Evolutionary conservation across 192 early-diverging fungal genomes (phyloP), one percentile per base, ranked within the genome.

Genomic region (Umbelopsis sp.): DNA sequence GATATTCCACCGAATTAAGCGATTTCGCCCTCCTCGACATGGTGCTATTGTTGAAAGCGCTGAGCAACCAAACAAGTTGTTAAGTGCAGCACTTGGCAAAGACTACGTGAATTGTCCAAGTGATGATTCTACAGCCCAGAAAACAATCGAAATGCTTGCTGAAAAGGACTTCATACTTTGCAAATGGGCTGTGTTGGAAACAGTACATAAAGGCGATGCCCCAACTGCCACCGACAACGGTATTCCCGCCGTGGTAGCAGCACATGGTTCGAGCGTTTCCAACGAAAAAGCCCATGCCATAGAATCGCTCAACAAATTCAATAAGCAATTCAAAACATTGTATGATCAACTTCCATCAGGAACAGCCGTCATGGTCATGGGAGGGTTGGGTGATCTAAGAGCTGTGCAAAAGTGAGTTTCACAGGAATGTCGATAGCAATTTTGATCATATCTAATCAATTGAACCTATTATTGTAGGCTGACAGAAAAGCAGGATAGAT

Each of bases 331-430:
- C 50, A 65, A 74, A 5, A 27, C 9, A 5, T 66, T 82, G 35
- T 66, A 81, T 15, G 67, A 79, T 11, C 20, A 45, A 0, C n/a
- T 85, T 37, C 84, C 84, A 0, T 3, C 50, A 0, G 46, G 68
- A 12, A 81, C 84, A 12, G 69, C 71, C 6, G 52, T 85, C 12
- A 66, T 85, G 35, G 64, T 85, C 9, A 69, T 71, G 25, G 78
- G 84, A 51, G 81, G 84, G 8, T 70, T 74, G 11, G 80, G 77
- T 37, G 75, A 84, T 33, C 46, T 76, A 33, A 73, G 78, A 2
- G 67, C 68, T n/a, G 74, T 75, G 46, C 53, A 35, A 74, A 35
- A 49, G 72, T 74, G 64, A 50, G 49, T 67, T 23, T 49, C 15
- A 30, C 3, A 3, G 27, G 1, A 2, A 37, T 10, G 1, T 0